phyloP scores from a whole-genome alignment of 1,284 basidiomycete species.

The Takashimella koratensis region DNA sequence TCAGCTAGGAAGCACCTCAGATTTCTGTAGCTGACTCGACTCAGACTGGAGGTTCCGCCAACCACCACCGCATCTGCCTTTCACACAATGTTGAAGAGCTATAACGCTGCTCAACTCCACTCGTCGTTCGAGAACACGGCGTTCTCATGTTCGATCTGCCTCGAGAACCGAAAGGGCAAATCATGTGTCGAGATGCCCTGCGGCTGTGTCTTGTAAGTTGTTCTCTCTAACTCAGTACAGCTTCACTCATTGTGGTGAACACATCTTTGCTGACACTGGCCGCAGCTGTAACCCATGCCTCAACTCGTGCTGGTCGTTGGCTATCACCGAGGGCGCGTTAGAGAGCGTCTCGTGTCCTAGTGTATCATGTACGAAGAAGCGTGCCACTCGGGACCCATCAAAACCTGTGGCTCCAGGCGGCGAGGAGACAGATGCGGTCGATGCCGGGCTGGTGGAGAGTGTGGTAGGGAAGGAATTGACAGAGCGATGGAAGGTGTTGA shows the following conservation, averaged over 20 bases:
- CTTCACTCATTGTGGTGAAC: too few species aligned
- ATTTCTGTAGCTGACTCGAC: not conserved
- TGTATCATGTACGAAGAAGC: constrained; percentile 38
- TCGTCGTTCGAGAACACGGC: constrained; percentile 37
- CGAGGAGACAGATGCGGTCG: constrained; percentile 48
- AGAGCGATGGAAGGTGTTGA: constrained; percentile 34
- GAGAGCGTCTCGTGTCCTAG: constrained; percentile 45
- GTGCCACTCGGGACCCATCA: constrained; percentile 18
- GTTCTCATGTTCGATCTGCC: constrained; percentile 46
- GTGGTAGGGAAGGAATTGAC: constrained; percentile 39
- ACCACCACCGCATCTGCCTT: constrained; percentile 24
- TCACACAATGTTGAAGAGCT: constrained; percentile 32
- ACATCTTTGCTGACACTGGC: not conserved
- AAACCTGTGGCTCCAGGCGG: not conserved
- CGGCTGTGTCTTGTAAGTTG: constrained; percentile 43
- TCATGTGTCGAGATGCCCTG: constrained; percentile 40
- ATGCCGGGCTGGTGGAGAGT: constrained; percentile 61
- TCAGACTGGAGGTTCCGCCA: constrained; percentile 10
- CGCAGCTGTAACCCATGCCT: constrained; percentile 41
- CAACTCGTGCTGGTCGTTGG: constrained; percentile 42
- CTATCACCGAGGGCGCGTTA: constrained; percentile 44
- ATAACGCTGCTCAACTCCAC: constrained; percentile 29
- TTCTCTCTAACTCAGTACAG: too few species aligned
- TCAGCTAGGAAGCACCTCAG: not conserved
- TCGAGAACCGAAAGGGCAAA: constrained; percentile 44